phyloP scores from a whole-genome alignment of 139 green algal species.

The Desmodesmus armatus region DNA sequence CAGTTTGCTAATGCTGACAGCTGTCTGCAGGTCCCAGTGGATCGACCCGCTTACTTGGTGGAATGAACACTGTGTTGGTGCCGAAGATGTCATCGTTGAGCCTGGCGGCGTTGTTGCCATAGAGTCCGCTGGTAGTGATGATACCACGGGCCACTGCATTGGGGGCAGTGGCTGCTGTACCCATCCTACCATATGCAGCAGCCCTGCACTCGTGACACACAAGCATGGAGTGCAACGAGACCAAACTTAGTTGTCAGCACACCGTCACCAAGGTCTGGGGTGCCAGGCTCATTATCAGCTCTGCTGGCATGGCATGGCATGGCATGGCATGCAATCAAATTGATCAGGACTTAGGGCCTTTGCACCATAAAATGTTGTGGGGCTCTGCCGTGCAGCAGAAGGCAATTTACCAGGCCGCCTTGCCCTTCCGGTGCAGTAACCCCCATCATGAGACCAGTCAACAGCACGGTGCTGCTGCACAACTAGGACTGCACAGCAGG shows the following conservation, averaged over 20 bases:
- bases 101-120: neutral
- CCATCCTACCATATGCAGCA: neutral
- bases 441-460: neutral
- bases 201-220: neutral
- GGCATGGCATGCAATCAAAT: neutral
- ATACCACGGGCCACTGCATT: constrained; percentile 1
- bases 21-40: neutral
- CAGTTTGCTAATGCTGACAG: too few relatives aligned
- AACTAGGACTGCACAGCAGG: too few relatives aligned
- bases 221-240: neutral
- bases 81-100: constrained; percentile 25
- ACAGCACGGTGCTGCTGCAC: neutral
- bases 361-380: neutral
- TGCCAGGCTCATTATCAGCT: neutral
- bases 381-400: neutral
- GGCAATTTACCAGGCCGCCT: neutral
- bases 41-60: constrained; percentile 27
- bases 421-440: neutral
- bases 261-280: neutral
- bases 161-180: neutral
- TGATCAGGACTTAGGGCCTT: neutral
- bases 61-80: neutral
- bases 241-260: neutral
- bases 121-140: neutral
- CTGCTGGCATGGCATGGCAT: neutral